phyloP scores from a whole-genome alignment of 495 filamentous ascomycete genomes.

The Neurospora terricola region DNA sequence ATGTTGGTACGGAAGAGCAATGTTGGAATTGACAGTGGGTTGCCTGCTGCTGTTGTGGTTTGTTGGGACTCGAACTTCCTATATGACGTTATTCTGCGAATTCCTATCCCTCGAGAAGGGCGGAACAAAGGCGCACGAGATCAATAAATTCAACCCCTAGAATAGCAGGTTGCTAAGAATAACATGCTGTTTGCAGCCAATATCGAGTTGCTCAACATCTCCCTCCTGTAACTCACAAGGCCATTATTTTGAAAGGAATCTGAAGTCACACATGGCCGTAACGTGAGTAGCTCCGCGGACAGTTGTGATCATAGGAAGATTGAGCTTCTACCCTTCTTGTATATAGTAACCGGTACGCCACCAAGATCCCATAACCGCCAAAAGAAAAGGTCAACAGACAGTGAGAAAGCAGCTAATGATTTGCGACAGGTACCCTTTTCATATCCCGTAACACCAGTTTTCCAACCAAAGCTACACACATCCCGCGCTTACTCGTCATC shows the following conservation, averaged over 20 bases:
- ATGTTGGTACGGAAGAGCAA: background rate
- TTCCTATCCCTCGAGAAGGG: background rate
- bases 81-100: background rate
- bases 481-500: conserved; percentile 33
- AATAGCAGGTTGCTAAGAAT: background rate
- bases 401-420: background rate
- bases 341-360: background rate
- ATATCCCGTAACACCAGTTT: background rate
- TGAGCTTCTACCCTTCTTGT: background rate
- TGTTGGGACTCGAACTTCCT: background rate
- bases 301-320: background rate
- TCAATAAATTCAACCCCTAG: background rate
- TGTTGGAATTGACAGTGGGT: background rate
- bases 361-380: background rate
- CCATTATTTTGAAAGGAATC: background rate
- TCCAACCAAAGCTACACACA: background rate
- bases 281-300: background rate
- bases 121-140: background rate
- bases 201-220: background rate
- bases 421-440: background rate
- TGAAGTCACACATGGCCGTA: background rate
- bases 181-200: background rate
- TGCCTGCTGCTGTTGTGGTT: background rate
- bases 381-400: background rate
- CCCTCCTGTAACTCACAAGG: background rate